A percentile compares a stretch with the other conserved stretches of the same genome.
Conservation (phyloP, 305 asterid genomes). For the Fraxinus sp. region DNA sequence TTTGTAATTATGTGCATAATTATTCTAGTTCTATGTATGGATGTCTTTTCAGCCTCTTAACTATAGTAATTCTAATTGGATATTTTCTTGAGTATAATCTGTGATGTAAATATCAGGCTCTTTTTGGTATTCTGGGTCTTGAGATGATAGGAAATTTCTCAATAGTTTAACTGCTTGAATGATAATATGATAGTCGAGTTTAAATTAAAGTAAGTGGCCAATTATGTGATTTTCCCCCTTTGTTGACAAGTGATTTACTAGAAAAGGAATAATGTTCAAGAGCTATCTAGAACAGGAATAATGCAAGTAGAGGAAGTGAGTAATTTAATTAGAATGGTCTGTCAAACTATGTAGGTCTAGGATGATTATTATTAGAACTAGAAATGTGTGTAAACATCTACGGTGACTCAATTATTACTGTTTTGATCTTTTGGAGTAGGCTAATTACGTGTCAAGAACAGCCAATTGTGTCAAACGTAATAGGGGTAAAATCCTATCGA, state of each 20-base stretch:
- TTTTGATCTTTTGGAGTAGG: constrained; percentile 15
- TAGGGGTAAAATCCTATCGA: constrained; percentile 8
- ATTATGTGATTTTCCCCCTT: constrained; percentile 6
- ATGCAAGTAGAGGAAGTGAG: background rate
- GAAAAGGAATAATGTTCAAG: background rate
- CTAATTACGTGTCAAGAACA: constrained; percentile 16
- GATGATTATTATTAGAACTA: constrained; percentile 1
- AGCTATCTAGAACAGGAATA: background rate
- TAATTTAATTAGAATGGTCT: background rate
- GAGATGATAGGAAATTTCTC: background rate
- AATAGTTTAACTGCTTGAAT: constrained; percentile 21
- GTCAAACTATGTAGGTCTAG: constrained; percentile 9
- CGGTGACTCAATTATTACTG: constrained; percentile 11
- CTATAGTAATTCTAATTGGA: constrained; percentile 12
- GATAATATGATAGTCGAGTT: constrained; percentile 13
- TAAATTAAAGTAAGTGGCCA: constrained; percentile 15
- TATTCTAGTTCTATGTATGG: background rate
- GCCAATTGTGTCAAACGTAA: constrained; percentile 11
- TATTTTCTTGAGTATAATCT: background rate
- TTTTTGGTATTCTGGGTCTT: constrained; percentile 8
- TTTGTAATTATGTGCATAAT: background rate
- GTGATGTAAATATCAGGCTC: constrained; percentile 11
- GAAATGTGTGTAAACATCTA: background rate
- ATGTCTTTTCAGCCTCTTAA: background rate
- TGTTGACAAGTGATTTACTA: background rate